Conservation (phyloP, 306 rosid genomes). For the Begonia peltatifolia region DNA sequence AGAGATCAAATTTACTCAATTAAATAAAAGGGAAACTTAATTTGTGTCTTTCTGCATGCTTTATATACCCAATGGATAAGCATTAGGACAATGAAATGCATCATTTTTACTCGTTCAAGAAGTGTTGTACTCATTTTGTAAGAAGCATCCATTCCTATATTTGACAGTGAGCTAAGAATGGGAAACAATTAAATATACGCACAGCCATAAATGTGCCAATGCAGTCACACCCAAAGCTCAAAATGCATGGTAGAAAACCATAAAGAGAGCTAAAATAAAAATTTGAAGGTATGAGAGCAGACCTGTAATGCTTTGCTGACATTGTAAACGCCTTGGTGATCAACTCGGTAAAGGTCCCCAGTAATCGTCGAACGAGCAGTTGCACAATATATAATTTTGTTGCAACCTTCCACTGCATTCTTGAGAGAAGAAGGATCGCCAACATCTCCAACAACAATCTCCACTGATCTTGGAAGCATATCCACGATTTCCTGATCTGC, state of each 20-base stretch:
- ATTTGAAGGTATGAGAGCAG: background rate
- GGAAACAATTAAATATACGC: too few species aligned
- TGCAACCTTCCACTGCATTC: conserved; percentile 61
- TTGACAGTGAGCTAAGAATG: too few species aligned
- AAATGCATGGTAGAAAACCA: background rate
- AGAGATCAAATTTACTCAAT: conserved; percentile 6
- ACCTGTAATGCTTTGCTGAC: conserved; percentile 90
- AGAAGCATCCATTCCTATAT: too few species aligned
- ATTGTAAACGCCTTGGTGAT: conserved; percentile 75
- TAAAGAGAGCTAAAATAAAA: background rate
- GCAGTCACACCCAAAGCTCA: background rate
- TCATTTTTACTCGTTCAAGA: background rate
- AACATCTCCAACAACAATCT: conserved; percentile 70
- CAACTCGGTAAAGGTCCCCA: conserved; percentile 87
- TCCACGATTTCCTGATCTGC: conserved; percentile 52
- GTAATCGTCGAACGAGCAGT: conserved; percentile 85
- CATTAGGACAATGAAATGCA: background rate
- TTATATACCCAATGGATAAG: too few species aligned
- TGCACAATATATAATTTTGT: conserved; percentile 84
- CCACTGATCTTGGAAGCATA: conserved; percentile 87
- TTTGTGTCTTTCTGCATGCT: background rate
- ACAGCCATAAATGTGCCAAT: background rate
- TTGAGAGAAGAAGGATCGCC: conserved; percentile 62
- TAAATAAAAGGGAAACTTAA: background rate
- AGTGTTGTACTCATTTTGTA: background rate